A percentile compares a stretch with the other conserved stretches of the same genome.
These are phyloP conservation scores for Reutealis trisperma DNA, from an alignment of 345 rosid species.

Conservation along the genomic window DNA sequence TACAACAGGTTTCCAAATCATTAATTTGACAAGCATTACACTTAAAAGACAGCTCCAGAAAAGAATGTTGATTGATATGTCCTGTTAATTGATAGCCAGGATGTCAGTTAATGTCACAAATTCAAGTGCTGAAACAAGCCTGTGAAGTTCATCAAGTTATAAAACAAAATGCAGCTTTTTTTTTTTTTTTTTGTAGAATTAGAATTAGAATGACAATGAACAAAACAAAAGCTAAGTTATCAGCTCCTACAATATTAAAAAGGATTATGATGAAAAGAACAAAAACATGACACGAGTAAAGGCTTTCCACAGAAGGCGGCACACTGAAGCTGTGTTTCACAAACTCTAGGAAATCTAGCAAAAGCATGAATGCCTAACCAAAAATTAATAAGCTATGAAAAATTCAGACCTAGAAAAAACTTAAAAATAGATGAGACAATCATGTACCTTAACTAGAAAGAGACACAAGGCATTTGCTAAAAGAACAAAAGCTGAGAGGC, in stretches of 20 bases:
- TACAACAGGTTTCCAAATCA: constrained; percentile 48
- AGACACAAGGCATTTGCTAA: constrained; percentile 34
- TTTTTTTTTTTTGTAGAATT: too few species aligned
- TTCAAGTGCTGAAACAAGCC: not conserved
- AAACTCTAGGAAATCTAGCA: not conserved
- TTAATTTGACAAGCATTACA: constrained; percentile 46
- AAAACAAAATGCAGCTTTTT: not conserved
- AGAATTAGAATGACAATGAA: not conserved
- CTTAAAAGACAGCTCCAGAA: constrained; percentile 52
- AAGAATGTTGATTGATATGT: constrained; percentile 34
- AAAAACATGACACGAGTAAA: not conserved
- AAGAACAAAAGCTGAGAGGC: constrained; percentile 38
- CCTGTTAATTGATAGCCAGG: constrained; percentile 43
- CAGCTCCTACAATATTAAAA: not conserved
- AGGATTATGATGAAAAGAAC: not conserved
- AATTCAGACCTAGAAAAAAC: not conserved
- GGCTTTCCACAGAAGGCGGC: not conserved
- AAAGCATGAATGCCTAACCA: not conserved
- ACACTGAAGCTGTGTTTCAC: not conserved
- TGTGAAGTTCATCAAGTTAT: not conserved
- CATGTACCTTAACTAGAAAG: constrained; percentile 52
- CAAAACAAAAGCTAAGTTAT: not conserved
- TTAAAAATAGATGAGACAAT: not conserved
- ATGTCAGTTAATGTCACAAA: constrained; percentile 22
- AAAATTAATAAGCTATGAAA: not conserved